Percentiles rank a stretch among this genome's conserved stretches.
These are phyloP conservation scores for Bipolaris bicolor DNA, from an alignment of 2,329 filamentous ascomycete genomes.

Conservation along the genomic window DNA sequence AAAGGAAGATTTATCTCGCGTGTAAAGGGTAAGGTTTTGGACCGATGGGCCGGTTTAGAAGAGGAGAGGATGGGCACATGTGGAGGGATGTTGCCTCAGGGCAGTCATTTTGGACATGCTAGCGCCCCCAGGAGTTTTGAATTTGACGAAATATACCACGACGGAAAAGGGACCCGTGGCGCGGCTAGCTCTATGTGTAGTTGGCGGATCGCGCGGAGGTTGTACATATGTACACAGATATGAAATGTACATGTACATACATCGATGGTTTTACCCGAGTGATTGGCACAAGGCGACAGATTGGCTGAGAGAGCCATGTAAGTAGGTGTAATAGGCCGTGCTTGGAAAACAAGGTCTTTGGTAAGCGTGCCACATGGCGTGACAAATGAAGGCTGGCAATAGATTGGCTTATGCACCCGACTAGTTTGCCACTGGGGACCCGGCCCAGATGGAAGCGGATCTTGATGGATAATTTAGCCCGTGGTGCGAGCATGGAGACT, in stretches of 20 bases:
- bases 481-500: constrained; percentile 1
- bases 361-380: background rate
- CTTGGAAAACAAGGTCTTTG: background rate
- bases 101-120: background rate
- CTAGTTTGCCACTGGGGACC: background rate
- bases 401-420: background rate
- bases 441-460: background rate
- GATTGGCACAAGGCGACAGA: background rate
- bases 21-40: constrained; percentile 8
- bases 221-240: constrained; percentile 8
- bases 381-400: background rate
- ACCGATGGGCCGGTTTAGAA: constrained; percentile 3
- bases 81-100: background rate
- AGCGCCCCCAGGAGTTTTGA: background rate
- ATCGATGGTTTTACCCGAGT: constrained; percentile 1
- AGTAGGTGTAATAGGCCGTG: no score
- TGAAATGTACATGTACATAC: background rate
- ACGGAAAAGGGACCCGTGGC: background rate
- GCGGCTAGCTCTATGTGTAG: background rate
- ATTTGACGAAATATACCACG: constrained; percentile 1
- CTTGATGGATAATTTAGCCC: background rate
- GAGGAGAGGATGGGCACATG: constrained; percentile 1
- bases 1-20: constrained; percentile 3
- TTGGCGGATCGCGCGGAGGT: constrained; percentile 1
- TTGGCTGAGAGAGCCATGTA: background rate